Percentiles rank a stretch among this genome's conserved stretches.
phyloP scores from a whole-genome alignment of 257 asterid genomes.

The Gardenia jasminoides region DNA sequence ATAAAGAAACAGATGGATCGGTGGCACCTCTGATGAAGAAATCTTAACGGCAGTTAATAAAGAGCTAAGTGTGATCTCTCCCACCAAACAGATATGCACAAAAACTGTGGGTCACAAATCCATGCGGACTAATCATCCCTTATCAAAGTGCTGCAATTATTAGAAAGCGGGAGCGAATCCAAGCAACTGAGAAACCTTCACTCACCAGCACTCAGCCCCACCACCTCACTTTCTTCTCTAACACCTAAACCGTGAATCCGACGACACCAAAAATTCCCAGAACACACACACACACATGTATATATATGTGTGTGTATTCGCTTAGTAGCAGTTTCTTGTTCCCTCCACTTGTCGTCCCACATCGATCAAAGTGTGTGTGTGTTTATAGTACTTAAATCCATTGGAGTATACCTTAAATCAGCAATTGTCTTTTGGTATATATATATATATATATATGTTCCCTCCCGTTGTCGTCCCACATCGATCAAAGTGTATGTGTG shows the following conservation, averaged over 20 bases:
- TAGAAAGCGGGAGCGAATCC: conserved; percentile 15
- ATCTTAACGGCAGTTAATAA: not conserved
- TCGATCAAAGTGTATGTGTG: too few species aligned
- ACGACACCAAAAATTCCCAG: not conserved
- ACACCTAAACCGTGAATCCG: not conserved
- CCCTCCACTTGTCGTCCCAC: too few species aligned
- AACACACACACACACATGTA: too few species aligned
- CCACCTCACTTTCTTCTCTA: conserved; percentile 3
- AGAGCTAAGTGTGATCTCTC: not conserved
- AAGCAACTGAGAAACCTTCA: not conserved
- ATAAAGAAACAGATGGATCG: not conserved
- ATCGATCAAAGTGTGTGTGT: too few species aligned
- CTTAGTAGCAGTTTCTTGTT: too few species aligned
- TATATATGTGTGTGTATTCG: too few species aligned
- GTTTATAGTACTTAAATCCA: too few species aligned
- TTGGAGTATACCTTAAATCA: too few species aligned
- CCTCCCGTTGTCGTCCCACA: too few species aligned
- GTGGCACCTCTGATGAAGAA: not conserved
- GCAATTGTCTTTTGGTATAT: too few species aligned
- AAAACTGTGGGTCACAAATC: conserved; percentile 20
- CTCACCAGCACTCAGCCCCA: not conserved
- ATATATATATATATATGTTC: too few species aligned
- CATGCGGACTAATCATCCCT: conserved; percentile 1
- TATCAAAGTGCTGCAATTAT: conserved; percentile 15
- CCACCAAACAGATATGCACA: not conserved